Percentiles rank a stretch among this genome's conserved stretches.
Conservation (phyloP, 1,284 basidiomycete species). For the Cryptococcus sp. region DNA sequence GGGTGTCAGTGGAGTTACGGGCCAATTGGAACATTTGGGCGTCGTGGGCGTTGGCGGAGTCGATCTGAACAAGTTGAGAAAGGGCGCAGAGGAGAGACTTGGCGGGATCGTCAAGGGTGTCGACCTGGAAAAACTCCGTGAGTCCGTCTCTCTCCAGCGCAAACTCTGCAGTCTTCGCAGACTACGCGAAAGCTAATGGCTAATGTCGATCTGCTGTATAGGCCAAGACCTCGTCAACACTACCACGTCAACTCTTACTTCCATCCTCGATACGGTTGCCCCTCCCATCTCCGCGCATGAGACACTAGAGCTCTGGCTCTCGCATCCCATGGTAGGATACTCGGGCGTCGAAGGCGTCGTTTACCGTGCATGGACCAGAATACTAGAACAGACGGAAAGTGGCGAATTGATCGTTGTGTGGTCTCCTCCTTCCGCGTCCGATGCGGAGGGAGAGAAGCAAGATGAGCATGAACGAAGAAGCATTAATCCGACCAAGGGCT, state of each 20-base stretch:
- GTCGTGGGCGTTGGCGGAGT: constrained; percentile 66
- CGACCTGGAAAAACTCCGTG: constrained; percentile 81
- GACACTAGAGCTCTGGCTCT: constrained; percentile 91
- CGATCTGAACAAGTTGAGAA: constrained; percentile 79
- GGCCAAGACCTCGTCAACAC: constrained; percentile 84
- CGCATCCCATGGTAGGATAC: constrained; percentile 95
- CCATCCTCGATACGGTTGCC: constrained; percentile 92
- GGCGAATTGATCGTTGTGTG: constrained; percentile 87
- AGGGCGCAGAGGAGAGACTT: constrained; percentile 53
- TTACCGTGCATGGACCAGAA: constrained; percentile 71
- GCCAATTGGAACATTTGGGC: constrained; percentile 26
- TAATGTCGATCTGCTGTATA: constrained; percentile 42
- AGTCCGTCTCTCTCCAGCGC: constrained; percentile 27
- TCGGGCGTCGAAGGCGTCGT: constrained; percentile 95
- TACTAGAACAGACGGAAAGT: constrained; percentile 91
- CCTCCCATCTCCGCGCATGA: constrained; percentile 98
- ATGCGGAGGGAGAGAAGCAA: constrained; percentile 55
- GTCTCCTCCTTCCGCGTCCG: constrained; percentile 59
- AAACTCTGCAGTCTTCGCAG: background rate
- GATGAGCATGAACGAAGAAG: constrained; percentile 43
- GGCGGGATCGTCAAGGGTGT: constrained; percentile 66
- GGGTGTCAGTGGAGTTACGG: constrained; percentile 42
- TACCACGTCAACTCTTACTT: constrained; percentile 80
- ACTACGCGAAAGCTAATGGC: background rate
- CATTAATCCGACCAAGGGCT: constrained; percentile 78